Base-by-base conservation (phyloP, 1,139 yeast species). In the Blastobotrys ciferrii region DNA sequence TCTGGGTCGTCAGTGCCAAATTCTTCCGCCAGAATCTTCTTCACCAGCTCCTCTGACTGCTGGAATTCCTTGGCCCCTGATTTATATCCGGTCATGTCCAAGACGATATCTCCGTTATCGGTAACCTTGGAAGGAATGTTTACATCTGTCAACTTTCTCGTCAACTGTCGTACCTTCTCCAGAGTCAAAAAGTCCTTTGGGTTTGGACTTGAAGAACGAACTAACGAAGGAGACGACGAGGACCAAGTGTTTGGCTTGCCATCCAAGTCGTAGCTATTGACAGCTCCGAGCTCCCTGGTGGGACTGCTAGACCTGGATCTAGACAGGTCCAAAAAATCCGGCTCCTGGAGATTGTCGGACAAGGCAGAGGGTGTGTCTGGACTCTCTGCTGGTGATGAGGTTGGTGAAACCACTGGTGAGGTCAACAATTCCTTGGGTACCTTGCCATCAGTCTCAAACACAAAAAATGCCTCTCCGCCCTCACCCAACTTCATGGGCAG, bases 381-480 rank as follows among this genome's bases (percentile, higher is more conserved):
- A 1, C 84, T 82, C 6, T 82, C 75, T 1, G 72, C 70, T 0
- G 80, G 76, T 3, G 95, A 85, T 17, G 80, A 75, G 1, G 80
- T 71, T 0, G 97, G 95, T 35, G 96, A 86, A 23, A 88, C 72
- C 36, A 92, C 95, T 0, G 99, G 99, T 0, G 97, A 88, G 0
- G 98, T 89, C 57, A 88, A 78, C 53, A 88, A 76, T 54, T 87
- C 85, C 50, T 76, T 74, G 1, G 96, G 95, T 14, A 91, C 84
- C 45, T 78, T 77, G 13, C 74, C 76, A 36, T 77, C 78, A 1
- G 97, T 87, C 62, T 91, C 96, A 70, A 92, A 91, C 43, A 92
- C 98, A 64, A 92, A 92, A 65, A 89, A 91, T 0, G 98, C 98
- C 67, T 92, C 99, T 20, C 99, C 99, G 2, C 95, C 96, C 53